Base-by-base conservation (phyloP, 148 eudicot species). In the Fagopyrum tataricum region DNA sequence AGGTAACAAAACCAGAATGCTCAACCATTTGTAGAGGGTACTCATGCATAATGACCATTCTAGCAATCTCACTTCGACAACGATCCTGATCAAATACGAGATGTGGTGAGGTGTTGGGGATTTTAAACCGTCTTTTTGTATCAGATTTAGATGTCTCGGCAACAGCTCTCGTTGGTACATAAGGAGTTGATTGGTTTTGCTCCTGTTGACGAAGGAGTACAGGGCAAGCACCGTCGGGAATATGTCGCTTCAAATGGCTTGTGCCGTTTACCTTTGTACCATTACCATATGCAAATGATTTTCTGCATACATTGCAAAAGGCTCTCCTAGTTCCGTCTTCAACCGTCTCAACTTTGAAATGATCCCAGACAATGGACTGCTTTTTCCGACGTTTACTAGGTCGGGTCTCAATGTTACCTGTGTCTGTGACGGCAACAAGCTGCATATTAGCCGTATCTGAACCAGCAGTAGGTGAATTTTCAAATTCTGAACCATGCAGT, bases 11-110 rank as follows among this genome's bases (percentile, higher is more conserved):
- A 20, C 94, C 94, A 40, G 91, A 75, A 68, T 89, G 91, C 75
- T 89, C 94, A 74, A 89, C 88, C 84, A 89, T 87, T 79, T 87
- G 87, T 43, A 89, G 89, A 18, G 91, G 94, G 67, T 89, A 89
- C 18, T 87, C 91, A 67, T 89, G 94, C 89, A 87, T 84, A 67
- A 89, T 89, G 70, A 89, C 87, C 94, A 89, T 89, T 74, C 80
- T 84, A 56, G 94, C 89, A 56, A 89, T 85, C 81, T 89, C 94
- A 72, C 84, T 88, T 31, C 89, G 83, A 74, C 91, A 89, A 39
- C 81, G 83, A 62, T 89, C 91, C 61, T 85, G 85, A 78, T 89
- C 91, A 70, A 85, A 86, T 62, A 85, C 83, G 69, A 87, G 77
- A 75, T 85, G 84, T 6, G 86, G 86, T 4, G 84, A 51, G 37